Evolutionary conservation across 2,329 filamentous ascomycete genomes (phyloP).

Genomic region (Alternaria hordeiaustralica): DNA sequence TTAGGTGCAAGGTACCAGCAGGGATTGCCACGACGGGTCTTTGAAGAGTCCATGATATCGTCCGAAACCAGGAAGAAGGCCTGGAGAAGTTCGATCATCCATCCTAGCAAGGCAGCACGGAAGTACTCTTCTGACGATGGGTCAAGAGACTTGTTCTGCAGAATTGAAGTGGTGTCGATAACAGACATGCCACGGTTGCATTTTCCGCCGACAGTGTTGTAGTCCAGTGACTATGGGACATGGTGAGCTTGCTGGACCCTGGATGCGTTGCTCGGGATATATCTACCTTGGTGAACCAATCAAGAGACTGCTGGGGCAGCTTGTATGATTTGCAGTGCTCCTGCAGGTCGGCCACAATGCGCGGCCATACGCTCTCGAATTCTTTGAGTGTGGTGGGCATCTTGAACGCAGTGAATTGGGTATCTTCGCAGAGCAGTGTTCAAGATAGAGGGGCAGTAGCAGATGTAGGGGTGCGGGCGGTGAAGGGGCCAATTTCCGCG

Average conservation of each 20-base stretch:
- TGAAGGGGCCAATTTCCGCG: constrained; percentile 7
- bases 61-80: constrained; percentile 98
- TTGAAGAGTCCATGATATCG: constrained; percentile 97
- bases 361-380: constrained; percentile 90
- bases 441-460: constrained; percentile 15
- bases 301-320: constrained; percentile 77
- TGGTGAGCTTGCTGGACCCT: constrained; percentile 22
- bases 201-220: constrained; percentile 92
- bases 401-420: constrained; percentile 1
- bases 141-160: constrained; percentile 74
- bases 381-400: constrained; percentile 81
- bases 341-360: constrained; percentile 81
- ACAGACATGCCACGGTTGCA: constrained; percentile 99
- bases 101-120: constrained; percentile 84
- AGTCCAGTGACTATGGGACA: constrained; percentile 71
- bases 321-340: constrained; percentile 82
- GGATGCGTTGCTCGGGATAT: constrained; percentile 1
- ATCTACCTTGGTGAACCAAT: constrained; percentile 85
- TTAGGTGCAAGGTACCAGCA: constrained; percentile 94
- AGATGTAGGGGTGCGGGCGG: constrained; percentile 13
- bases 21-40: constrained; percentile 90
- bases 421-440: constrained; percentile 1
- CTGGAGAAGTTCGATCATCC: constrained; percentile 97
- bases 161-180: constrained; percentile 83
- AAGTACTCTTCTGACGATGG: constrained; percentile 79